These are phyloP conservation scores for Saccharomyces hybrid DNA, from an alignment of 1,139 yeast species.

Conservation along the genomic window DNA sequence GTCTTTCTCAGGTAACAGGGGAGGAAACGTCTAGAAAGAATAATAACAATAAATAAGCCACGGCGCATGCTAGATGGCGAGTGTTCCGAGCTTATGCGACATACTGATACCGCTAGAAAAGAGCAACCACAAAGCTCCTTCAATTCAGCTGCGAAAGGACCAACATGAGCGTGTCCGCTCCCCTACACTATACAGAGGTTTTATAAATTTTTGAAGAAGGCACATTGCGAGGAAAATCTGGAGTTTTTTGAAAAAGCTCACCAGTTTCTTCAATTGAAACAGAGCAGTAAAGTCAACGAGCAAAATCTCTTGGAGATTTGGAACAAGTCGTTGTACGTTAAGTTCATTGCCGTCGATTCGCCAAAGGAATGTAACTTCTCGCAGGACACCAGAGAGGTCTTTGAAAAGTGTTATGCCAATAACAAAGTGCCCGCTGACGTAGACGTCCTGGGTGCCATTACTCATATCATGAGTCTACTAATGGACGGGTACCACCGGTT, in stretches of 20 bases:
- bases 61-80: constrained; percentile 1
- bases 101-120: constrained; percentile 6
- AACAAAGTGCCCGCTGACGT: constrained; percentile 15
- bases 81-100: constrained; percentile 15
- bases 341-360: constrained; percentile 23
- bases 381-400: constrained; percentile 18
- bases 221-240: constrained; percentile 30
- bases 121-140: not conserved
- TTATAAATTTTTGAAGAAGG: constrained; percentile 17
- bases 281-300: not conserved
- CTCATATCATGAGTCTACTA: constrained; percentile 22
- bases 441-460: constrained; percentile 20
- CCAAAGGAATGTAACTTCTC: constrained; percentile 30
- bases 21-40: not conserved
- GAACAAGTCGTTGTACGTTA: constrained; percentile 20
- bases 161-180: not conserved
- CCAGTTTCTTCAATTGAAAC: constrained; percentile 7
- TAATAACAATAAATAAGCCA: not conserved
- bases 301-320: constrained; percentile 14
- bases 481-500: constrained; percentile 24
- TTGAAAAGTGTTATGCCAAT: constrained; percentile 16
- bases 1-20: not conserved
- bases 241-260: constrained; percentile 17
- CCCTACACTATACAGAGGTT: constrained; percentile 18
- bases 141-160: not conserved